phyloP scores from a whole-genome alignment of 768 basidiomycete genomes.

The Russula brevipes region DNA sequence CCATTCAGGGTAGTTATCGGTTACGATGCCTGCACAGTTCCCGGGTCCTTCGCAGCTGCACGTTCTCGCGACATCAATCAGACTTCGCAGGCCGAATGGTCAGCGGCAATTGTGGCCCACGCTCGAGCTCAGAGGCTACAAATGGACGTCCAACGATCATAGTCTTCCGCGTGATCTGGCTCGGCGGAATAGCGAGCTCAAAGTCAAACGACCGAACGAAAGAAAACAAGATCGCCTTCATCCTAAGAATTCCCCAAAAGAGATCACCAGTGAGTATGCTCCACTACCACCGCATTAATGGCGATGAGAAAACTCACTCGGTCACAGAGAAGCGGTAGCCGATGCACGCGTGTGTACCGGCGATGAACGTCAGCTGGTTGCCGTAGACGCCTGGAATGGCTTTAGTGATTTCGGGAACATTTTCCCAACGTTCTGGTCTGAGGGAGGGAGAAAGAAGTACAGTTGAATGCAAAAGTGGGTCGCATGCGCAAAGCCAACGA shows the following conservation, averaged over 20 bases:
- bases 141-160: slow-evolving; percentile 22
- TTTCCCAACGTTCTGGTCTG: slow-evolving; percentile 27
- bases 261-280: neutral
- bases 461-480: neutral
- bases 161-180: slow-evolving; percentile 8
- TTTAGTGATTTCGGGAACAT: slow-evolving; percentile 11
- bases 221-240: slow-evolving; percentile 28
- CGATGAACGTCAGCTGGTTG: slow-evolving; percentile 21
- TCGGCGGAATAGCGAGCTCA: slow-evolving; percentile 15
- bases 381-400: slow-evolving; percentile 19
- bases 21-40: neutral
- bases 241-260: slow-evolving; percentile 15
- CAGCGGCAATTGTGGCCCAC: slow-evolving; percentile 23
- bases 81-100: slow-evolving; percentile 13
- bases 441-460: neutral
- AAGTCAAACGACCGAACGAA: slow-evolving; percentile 29
- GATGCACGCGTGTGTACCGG: slow-evolving; percentile 24
- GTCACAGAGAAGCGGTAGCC: slow-evolving; percentile 24
- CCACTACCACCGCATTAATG: too few relatives aligned
- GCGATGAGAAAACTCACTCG: slow-evolving; percentile 15
- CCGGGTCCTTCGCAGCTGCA: neutral
- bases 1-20: neutral
- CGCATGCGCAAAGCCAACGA: neutral
- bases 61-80: neutral
- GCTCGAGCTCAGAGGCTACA: slow-evolving; percentile 5